A percentile compares a stretch with the other conserved stretches of the same genome.
These are phyloP conservation scores for Diplosphaera chodatii DNA, from an alignment of 139 green algal species.

Conservation along the genomic window DNA sequence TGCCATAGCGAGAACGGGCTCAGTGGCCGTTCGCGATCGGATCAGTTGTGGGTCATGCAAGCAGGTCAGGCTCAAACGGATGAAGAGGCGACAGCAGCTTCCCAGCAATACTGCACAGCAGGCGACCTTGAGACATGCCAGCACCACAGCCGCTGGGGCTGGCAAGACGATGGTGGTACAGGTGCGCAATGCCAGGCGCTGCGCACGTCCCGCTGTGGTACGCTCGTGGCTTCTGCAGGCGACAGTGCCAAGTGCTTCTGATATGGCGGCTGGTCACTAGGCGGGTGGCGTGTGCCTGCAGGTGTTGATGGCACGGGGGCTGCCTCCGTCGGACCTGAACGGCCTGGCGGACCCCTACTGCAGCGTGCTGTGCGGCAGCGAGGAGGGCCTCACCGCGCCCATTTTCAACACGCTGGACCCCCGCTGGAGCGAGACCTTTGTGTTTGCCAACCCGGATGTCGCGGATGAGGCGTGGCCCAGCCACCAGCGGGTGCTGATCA, in stretches of 20 bases:
- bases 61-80: background rate
- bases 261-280: too few relatives aligned
- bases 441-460: background rate
- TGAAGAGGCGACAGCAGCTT: background rate
- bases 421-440: conserved; percentile 24
- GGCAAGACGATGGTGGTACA: conserved; percentile 5
- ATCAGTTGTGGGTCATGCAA: too few relatives aligned
- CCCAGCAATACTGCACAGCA: too few relatives aligned
- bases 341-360: conserved; percentile 27
- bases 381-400: conserved; percentile 12
- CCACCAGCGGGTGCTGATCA: background rate
- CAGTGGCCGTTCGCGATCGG: background rate
- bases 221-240: too few relatives aligned
- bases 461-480: background rate
- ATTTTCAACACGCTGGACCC: conserved; percentile 25
- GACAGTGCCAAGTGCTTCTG: too few relatives aligned
- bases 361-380: conserved; percentile 10
- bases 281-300: too few relatives aligned
- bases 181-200: too few relatives aligned
- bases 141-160: too few relatives aligned
- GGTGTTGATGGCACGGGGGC: conserved; percentile 12
- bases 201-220: too few relatives aligned
- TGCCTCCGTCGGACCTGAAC: conserved; percentile 21
- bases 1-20: too few relatives aligned
- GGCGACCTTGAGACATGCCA: too few relatives aligned